Base-by-base conservation (phyloP, 495 filamentous ascomycete genomes). In the Xeromyces bisporus region DNA sequence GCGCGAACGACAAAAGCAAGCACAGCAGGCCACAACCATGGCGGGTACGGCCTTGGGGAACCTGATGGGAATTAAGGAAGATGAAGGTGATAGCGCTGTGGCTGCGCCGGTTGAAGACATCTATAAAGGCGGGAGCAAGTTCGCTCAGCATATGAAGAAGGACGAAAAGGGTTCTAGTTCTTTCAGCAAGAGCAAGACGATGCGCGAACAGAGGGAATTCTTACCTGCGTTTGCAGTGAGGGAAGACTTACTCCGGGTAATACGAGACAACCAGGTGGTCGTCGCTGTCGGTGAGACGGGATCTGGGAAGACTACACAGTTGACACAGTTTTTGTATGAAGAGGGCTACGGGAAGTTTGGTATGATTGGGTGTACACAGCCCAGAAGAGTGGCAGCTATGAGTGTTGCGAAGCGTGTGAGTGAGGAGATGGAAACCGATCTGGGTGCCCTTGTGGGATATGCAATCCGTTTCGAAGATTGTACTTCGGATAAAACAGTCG, bases 381-480 rank as follows among this genome's bases (percentile, higher is more conserved):
- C 87, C 34, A 72, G 87, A 41, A 76, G 87, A 65, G 87, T 96
- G 15, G 87, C 87, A 23, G 87, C 91, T 2, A 99, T 99, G 91
- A 93, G 83, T 53, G 91, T 99, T 17, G 91, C 91, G 7, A 96
- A 94, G 53, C 82, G 91, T 58, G 91, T 99, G 15, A 84, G 82
- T 38, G 91, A 99, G 51, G 91, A 99, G 56, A 99, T 99, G 91
- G 84, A 92, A 42, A 83, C 93, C n/a, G 77, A 77, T 29, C 66
- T 99, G 9, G 91, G 91, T 14, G 75, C 73, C 24, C 58, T 73
- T 1, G 91, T 99, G 18, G 91, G 91, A 28, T 99, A 96, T 58
- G 87, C 91, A 2, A 99, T 99, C 50, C 85, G 91, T 17, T 99
- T 99, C 48, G 91, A 99, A 47, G 91, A 99, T 55, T 94, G 86